A percentile compares a stretch with the other conserved stretches of the same genome.
phyloP scores from a whole-genome alignment of 345 rosid species.

The Eucalyptus curtisii region DNA sequence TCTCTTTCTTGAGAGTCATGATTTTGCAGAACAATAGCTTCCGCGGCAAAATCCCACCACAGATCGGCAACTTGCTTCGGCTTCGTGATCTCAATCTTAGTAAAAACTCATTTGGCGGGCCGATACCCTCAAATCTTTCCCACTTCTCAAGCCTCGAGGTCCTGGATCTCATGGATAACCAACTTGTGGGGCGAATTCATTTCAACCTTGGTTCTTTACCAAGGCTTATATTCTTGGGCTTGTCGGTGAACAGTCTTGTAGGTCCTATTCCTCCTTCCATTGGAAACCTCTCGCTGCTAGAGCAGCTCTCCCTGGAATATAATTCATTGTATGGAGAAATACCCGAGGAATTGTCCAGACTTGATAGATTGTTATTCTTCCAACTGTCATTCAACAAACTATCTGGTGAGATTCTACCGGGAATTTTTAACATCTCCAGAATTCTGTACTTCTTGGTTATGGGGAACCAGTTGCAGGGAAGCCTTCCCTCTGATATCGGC shows the following conservation, averaged over 20 bases:
- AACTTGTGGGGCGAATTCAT: not conserved
- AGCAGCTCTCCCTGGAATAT: fast-evolving
- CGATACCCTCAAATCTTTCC: not conserved
- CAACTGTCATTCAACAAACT: not conserved
- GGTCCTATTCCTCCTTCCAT: not conserved
- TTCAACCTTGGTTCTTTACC: not conserved
- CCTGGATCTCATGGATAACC: not conserved
- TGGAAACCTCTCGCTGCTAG: not conserved
- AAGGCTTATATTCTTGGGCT: not conserved
- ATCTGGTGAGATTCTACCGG: fast-evolving
- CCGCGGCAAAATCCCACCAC: not conserved
- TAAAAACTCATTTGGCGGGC: not conserved
- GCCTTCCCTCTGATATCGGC: not conserved
- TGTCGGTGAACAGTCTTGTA: not conserved
- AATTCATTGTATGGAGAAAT: fast-evolving
- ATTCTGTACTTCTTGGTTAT: fast-evolving
- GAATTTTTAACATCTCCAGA: not conserved
- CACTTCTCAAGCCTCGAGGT: fast-evolving
- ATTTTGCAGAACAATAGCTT: no score
- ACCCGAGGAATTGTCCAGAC: not conserved
- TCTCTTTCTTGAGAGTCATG: no score
- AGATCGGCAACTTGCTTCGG: not conserved
- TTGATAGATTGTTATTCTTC: fast-evolving
- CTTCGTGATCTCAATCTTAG: not conserved
- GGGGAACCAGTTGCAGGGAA: not conserved